Conservation (phyloP, 139 green algal species). For the Astrephomene gubernaculifera region DNA sequence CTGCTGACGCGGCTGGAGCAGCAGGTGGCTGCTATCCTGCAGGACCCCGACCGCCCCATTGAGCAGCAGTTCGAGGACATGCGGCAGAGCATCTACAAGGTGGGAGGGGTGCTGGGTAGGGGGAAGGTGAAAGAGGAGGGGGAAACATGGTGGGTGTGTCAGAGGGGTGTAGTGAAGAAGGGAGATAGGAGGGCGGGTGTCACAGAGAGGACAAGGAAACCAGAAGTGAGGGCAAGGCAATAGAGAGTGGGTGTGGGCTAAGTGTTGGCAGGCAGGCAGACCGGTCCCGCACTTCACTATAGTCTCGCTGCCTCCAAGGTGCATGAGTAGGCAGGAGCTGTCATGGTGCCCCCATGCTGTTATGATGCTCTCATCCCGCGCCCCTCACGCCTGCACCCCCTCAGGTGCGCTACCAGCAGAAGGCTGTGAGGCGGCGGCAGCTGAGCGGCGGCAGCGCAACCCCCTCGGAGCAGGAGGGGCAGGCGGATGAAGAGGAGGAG, state of each 20-base stretch:
- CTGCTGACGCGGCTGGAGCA: neutral
- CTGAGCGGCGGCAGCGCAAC: neutral
- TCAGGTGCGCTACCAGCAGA: conserved; percentile 12
- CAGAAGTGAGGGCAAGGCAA: no score
- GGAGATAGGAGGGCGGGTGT: no score
- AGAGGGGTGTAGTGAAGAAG: no score
- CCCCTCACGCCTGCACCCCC: neutral
- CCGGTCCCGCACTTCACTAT: no score
- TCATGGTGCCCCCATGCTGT: no score
- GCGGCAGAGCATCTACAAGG: conserved; percentile 36
- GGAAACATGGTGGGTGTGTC: neutral
- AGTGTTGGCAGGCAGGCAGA: no score
- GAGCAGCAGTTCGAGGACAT: conserved; percentile 34
- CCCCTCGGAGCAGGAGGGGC: neutral
- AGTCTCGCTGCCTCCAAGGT: no score
- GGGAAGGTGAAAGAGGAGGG: no score
- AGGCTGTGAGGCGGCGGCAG: neutral
- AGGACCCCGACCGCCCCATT: conserved; percentile 7
- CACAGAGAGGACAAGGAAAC: neutral
- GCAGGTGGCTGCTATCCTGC: conserved; percentile 5
- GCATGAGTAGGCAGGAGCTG: no score
- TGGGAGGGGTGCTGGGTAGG: neutral
- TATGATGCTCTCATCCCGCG: no score
- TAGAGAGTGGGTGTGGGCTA: no score
- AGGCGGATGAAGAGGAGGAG: neutral